Base-by-base conservation (phyloP, 495 filamentous ascomycete species). In the Trichoderma parareesei region DNA sequence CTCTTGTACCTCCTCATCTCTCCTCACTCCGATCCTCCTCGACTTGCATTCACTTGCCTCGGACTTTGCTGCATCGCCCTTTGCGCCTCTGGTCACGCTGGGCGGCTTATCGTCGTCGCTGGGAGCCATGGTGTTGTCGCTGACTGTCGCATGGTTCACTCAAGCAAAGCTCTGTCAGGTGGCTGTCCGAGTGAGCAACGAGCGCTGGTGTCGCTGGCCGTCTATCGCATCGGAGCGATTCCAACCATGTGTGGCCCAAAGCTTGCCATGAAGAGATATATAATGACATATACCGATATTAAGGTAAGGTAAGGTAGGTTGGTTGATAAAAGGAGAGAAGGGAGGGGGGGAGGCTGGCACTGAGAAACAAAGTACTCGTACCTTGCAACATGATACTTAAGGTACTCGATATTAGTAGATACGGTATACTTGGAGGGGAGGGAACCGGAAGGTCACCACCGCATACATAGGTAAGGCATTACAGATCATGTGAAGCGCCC, bases 51-150 rank as follows among this genome's bases (percentile, higher is more conserved):
- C 14, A 57, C 53, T 57, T 57, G 53, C 53, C 53, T 57, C 27
- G 7, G 11, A 10, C 6, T 37, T 27, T 57, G 53, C 53, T 10
- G 53, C 20, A 57, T 11, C 53, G 53, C 14, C 53, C 37, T 10
- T 33, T 2, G 7, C 53, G 53, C 33, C 27, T 37, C 9, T 14
- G 10, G 53, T 57, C 53, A 57, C 53, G 53, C 53, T 57, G 53
- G 53, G 53, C 20, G 53, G 27, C 27, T 35, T 57, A n/a, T 57
- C 53, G 53, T 57, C 53, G 53, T 57, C 53, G 53, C 53, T 9
- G 53, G 1, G 53, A 16, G 53, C 35, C 53, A 57, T 57, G 53
- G 53, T 27, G 53, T 57, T 27, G 53, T 37, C 53, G 53, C 20
- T 57, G 6, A 14, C 14, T 10, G 53, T 57, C 53, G 53, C 53